Base-by-base conservation (phyloP, 805 yeast genomes). In the Vanderwaltozyma polyspora region DNA sequence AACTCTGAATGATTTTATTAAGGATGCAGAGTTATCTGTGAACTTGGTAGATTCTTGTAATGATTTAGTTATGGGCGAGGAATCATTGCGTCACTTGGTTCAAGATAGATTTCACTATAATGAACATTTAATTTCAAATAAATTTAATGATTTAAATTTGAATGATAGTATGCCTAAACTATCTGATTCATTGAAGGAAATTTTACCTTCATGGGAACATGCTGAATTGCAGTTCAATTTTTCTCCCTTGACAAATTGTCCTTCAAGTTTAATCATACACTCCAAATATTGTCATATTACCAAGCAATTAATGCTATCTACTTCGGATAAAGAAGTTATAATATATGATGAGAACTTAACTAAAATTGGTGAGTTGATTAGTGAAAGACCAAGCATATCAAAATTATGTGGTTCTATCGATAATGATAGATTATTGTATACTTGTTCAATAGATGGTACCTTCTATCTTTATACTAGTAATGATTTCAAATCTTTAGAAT, bases 1-100 rank as follows among this genome's bases (percentile, higher is more conserved):
- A 1, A 71, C 87, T 0, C 52, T 77, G 11, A 48, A 53, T n/a
- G 46, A 59, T 3, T 70, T 78, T 31, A 69, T 74, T 19, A 39
- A 36, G 16, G 65, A 61, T 22, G 15, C 18, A 9, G 8, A 28
- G 45, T 3, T 44, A 43, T n/a, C 33, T 35, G 28, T 33, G 34
- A 19, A 36, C 23, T 35, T 35, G 28, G 14, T 36, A 18, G 21
- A 34, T 15, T 12, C 16, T 9, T 31, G 17, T 13, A 8, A 11
- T 19, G 28, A 19, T 3, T 9, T 12, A 3, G 17, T 12, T 19
- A 11, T 10, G 3, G 38, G 27, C 3, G 19, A 18, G 13, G 16
- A 33, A 13, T 9, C 27, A 19, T 31, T 57, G 24, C 46, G 43
- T 19, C 37, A 41, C 1, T 41, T 57, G 8, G 35, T 55, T 8